These are phyloP conservation scores for Parietichytrium sp. DNA, from an alignment of 108 stramenopile species.

Conservation along the genomic window DNA sequence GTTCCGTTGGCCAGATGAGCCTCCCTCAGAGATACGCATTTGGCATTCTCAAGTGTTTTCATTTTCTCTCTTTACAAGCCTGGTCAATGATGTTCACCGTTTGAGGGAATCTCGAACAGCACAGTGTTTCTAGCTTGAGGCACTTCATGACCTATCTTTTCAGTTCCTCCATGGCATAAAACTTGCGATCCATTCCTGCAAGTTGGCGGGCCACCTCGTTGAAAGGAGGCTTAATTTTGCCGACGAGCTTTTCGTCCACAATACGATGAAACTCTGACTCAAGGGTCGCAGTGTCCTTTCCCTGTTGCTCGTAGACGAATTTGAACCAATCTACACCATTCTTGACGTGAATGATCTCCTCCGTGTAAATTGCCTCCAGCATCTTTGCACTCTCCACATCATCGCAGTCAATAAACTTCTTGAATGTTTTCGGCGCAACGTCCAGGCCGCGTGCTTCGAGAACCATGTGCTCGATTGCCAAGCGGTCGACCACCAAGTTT, in stretches of 20 bases:
- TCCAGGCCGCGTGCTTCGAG: constrained; percentile 55
- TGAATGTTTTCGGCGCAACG: constrained; percentile 13
- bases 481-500: constrained; percentile 7
- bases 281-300: background rate
- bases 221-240: constrained; percentile 47
- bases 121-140: too few species aligned
- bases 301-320: background rate
- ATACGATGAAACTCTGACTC: constrained; percentile 20
- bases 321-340: constrained; percentile 47
- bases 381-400: constrained; percentile 19
- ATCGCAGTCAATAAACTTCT: constrained; percentile 31
- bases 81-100: too few species aligned
- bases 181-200: constrained; percentile 45
- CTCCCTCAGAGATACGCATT: too few species aligned
- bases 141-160: too few species aligned
- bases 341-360: constrained; percentile 49
- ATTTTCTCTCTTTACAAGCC: too few species aligned
- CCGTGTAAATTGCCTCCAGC: constrained; percentile 40
- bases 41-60: too few species aligned
- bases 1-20: too few species aligned
- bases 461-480: constrained; percentile 43
- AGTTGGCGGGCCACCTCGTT: constrained; percentile 26
- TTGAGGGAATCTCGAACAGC: too few species aligned
- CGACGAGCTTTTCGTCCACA: constrained; percentile 5
- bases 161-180: constrained; percentile 44